Evolutionary conservation across 352 stramenopile species (phyloP).

Genomic region (Globisporangium spinosum): DNA sequence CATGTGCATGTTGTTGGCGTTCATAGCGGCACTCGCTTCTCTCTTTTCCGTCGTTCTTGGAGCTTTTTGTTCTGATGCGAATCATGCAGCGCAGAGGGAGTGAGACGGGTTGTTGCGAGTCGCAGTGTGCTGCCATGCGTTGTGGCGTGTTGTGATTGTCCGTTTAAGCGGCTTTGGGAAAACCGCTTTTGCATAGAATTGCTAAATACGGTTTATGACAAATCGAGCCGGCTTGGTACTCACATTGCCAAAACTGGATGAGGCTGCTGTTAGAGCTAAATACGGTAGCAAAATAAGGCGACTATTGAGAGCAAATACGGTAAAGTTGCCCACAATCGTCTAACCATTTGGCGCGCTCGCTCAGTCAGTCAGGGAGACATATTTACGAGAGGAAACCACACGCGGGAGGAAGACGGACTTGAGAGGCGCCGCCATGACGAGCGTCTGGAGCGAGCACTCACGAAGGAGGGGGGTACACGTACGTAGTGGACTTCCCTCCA

Average conservation of each 20-base stretch:
- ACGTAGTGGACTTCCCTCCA: too few species aligned
- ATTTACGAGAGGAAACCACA: neutral
- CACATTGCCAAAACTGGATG: too few species aligned
- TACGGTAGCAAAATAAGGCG: too few species aligned
- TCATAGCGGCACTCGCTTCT: slow-evolving; percentile 19
- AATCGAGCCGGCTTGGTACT: too few species aligned
- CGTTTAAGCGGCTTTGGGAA: neutral
- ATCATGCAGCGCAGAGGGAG: neutral
- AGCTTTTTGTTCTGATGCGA: neutral
- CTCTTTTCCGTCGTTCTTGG: neutral
- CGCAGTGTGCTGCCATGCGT: neutral
- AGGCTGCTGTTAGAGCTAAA: too few species aligned
- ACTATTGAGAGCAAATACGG: too few species aligned
- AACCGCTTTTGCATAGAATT: too few species aligned
- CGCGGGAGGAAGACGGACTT: neutral
- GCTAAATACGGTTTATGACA: too few species aligned
- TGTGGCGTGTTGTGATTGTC: neutral
- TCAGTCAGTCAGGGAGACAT: neutral
- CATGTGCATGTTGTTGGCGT: slow-evolving; percentile 29
- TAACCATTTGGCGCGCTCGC: neutral
- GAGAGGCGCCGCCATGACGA: slow-evolving; percentile 19
- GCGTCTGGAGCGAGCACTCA: slow-evolving; percentile 83
- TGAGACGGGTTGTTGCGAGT: neutral
- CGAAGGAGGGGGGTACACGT: slow-evolving; percentile 28
- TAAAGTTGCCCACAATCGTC: too few species aligned